A percentile compares a stretch with the other conserved stretches of the same genome.
phyloP scores from a whole-genome alignment of 139 green algal genomes.

The Limnomonas spitsbergensis region DNA sequence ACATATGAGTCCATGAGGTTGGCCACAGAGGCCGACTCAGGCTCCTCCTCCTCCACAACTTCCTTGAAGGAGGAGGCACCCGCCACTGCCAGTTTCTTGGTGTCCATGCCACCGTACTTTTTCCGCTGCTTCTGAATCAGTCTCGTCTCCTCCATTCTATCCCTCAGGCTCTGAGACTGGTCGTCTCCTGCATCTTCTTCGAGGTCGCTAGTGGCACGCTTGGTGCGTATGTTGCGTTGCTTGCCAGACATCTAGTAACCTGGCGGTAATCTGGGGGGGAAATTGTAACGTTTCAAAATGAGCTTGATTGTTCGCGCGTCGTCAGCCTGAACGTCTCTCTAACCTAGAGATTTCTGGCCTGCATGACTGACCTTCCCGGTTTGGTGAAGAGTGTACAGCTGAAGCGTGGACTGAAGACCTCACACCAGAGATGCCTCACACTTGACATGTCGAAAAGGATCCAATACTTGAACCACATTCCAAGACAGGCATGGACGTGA shows the following conservation, averaged over 20 bases:
- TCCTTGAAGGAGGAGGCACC: background rate
- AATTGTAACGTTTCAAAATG: no score
- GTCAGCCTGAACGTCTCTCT: no score
- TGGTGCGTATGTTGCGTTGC: slow-evolving; percentile 11
- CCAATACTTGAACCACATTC: no score
- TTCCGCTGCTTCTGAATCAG: slow-evolving; percentile 64
- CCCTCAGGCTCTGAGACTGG: background rate
- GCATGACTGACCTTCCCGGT: no score
- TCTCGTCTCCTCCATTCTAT: slow-evolving; percentile 52
- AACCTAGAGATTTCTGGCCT: no score
- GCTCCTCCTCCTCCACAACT: slow-evolving; percentile 12
- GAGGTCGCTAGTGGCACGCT: background rate
- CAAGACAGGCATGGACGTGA: no score
- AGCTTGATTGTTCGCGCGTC: no score
- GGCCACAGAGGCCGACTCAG: slow-evolving; percentile 20
- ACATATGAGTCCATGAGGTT: slow-evolving; percentile 36
- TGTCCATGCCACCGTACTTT: slow-evolving; percentile 40
- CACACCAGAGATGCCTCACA: no score
- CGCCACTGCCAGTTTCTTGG: slow-evolving; percentile 21
- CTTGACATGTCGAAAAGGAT: no score
- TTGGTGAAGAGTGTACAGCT: no score
- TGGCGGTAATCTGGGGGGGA: no score
- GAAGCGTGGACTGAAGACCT: no score
- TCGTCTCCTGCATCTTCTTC: background rate
- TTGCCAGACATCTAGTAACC: slow-evolving; percentile 1